Conservation (phyloP, 73 alveolate species). For the Tetrahymena thermophila region DNA sequence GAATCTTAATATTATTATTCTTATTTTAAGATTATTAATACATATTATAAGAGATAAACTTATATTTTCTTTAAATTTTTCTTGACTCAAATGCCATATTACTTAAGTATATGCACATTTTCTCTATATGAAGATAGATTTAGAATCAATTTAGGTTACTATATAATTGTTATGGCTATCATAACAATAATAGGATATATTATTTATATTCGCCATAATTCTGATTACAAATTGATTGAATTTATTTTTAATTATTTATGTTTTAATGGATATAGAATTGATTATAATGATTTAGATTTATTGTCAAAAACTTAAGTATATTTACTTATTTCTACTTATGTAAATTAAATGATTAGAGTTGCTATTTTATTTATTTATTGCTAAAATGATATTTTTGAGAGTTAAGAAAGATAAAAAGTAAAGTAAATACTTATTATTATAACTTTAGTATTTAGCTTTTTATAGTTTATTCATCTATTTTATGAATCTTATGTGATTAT, state of each 20-base stretch:
- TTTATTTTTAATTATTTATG: too few relatives aligned
- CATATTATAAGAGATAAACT: too few relatives aligned
- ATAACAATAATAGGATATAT: background rate
- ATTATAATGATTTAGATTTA: background rate
- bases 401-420: too few relatives aligned
- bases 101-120: background rate
- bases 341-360: background rate
- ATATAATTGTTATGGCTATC: background rate
- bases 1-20: too few relatives aligned
- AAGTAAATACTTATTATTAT: background rate
- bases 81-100: background rate
- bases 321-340: background rate
- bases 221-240: background rate
- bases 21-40: too few relatives aligned
- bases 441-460: background rate
- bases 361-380: background rate
- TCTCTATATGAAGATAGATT: background rate
- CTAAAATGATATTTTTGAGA: background rate
- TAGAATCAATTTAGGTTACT: background rate
- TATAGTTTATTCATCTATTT: too few relatives aligned
- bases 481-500: background rate
- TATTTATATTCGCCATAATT: too few relatives aligned
- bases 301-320: background rate
- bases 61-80: too few relatives aligned
- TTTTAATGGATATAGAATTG: background rate